Conservation (phyloP, 1,284 basidiomycete species). For the Erythrobasidium hasegawianum region DNA sequence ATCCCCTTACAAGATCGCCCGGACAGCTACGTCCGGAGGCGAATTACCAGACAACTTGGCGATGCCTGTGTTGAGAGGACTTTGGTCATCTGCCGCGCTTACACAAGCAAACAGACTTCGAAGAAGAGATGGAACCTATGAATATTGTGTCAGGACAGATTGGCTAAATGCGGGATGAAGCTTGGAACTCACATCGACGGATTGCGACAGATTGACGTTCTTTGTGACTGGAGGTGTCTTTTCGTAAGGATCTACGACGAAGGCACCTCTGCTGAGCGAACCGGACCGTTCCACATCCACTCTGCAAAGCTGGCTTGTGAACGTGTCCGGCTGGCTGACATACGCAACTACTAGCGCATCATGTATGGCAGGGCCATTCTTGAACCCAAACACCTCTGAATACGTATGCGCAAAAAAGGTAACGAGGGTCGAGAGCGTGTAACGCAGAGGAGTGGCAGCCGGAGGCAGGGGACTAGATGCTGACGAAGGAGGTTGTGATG, state of each 20-base stretch:
- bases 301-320: constrained; percentile 59
- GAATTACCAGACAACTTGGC: background rate
- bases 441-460: constrained; percentile 59
- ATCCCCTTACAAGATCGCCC: background rate
- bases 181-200: constrained; percentile 5
- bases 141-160: no score
- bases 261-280: constrained; percentile 64
- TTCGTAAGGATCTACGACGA: constrained; percentile 63
- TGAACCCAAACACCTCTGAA: constrained; percentile 60
- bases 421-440: constrained; percentile 67
- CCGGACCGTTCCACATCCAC: constrained; percentile 72
- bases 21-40: background rate
- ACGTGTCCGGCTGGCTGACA: constrained; percentile 62
- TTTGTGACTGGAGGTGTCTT: background rate
- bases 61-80: constrained; percentile 2
- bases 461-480: constrained; percentile 23
- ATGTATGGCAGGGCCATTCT: constrained; percentile 72
- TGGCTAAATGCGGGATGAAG: background rate
- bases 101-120: constrained; percentile 12
- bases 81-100: constrained; percentile 1
- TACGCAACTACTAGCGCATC: constrained; percentile 75
- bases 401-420: constrained; percentile 56
- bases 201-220: constrained; percentile 11
- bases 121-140: constrained; percentile 7
- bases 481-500: constrained; percentile 48